phyloP scores from a whole-genome alignment of 2,329 filamentous ascomycete species.

The Tolypocladium tropicale region DNA sequence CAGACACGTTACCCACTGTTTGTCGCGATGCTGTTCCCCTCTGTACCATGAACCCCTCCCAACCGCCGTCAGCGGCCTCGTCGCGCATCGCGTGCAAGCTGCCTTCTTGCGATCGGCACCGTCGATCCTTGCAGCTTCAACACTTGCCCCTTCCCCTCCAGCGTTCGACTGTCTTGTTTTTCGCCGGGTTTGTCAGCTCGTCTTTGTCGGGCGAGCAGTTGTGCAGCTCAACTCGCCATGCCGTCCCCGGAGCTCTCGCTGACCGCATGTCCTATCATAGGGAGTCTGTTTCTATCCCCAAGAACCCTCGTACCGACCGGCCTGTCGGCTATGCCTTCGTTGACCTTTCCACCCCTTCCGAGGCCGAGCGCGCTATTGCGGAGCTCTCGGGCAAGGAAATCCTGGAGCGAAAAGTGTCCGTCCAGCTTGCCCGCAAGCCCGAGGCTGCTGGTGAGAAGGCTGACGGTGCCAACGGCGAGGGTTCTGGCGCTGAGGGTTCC shows the following conservation, averaged over 20 bases:
- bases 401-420: slow-evolving; percentile 96
- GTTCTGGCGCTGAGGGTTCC: slow-evolving; percentile 55
- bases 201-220: no score
- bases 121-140: not conserved
- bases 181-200: no score
- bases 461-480: slow-evolving; percentile 69
- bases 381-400: slow-evolving; percentile 97
- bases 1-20: not conserved
- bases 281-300: slow-evolving; percentile 97
- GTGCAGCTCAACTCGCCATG: not conserved
- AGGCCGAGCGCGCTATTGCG: slow-evolving; percentile 90
- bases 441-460: slow-evolving; percentile 72
- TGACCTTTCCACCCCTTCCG: slow-evolving; percentile 86
- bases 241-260: slow-evolving; percentile 11
- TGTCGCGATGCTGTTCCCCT: not conserved
- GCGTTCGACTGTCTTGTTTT: no score
- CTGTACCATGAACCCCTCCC: not conserved
- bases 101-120: not conserved
- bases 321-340: slow-evolving; percentile 99
- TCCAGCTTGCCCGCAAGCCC: slow-evolving; percentile 96
- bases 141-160: no score
- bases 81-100: not conserved
- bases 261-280: slow-evolving; percentile 35
- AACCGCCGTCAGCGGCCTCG: not conserved
- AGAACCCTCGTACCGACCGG: slow-evolving; percentile 97